Evolutionary conservation across 768 basidiomycete genomes (phyloP).

Genomic region (Ramaria sp.): DNA sequence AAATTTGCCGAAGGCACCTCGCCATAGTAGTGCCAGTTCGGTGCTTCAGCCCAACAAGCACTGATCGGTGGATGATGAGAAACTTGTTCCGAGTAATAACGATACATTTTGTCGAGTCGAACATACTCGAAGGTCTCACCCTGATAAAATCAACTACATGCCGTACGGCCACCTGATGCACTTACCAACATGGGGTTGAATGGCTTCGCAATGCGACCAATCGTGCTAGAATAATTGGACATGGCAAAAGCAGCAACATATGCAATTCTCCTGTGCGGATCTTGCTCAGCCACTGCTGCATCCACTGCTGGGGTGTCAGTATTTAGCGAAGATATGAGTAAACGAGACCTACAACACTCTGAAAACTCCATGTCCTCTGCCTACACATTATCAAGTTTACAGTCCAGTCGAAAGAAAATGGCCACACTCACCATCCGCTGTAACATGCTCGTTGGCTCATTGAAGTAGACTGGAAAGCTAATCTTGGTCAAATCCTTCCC

Average conservation of each 20-base stretch:
- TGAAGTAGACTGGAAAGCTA: slow-evolving; percentile 88
- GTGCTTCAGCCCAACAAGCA: slow-evolving; percentile 90
- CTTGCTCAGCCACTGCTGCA: slow-evolving; percentile 64
- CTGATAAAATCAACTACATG: slow-evolving; percentile 23
- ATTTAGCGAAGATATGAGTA: slow-evolving; percentile 2
- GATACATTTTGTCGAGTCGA: slow-evolving; percentile 74
- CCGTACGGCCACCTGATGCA: slow-evolving; percentile 6
- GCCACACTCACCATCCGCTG: slow-evolving; percentile 67
- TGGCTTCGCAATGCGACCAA: slow-evolving; percentile 93
- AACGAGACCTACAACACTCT: slow-evolving; percentile 59
- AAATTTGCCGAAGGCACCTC: slow-evolving; percentile 34
- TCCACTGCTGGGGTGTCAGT: slow-evolving; percentile 46
- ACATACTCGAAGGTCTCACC: slow-evolving; percentile 95
- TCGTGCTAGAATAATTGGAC: slow-evolving; percentile 95
- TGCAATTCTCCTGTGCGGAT: slow-evolving; percentile 75
- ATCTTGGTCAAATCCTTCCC: slow-evolving; percentile 97
- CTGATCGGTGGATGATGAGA: slow-evolving; percentile 96
- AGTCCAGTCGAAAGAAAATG: neutral
- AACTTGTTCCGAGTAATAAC: slow-evolving; percentile 94
- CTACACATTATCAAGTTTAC: slow-evolving; percentile 16
- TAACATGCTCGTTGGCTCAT: slow-evolving; percentile 92
- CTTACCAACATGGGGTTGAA: slow-evolving; percentile 91
- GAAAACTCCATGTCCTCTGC: slow-evolving; percentile 98
- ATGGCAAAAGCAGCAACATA: slow-evolving; percentile 96
- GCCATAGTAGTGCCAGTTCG: slow-evolving; percentile 83